Evolutionary conservation across 176 grass and related monocot genomes (phyloP), one percentile per base, ranked within the genome.

Genomic region (Otatea glauca): DNA sequence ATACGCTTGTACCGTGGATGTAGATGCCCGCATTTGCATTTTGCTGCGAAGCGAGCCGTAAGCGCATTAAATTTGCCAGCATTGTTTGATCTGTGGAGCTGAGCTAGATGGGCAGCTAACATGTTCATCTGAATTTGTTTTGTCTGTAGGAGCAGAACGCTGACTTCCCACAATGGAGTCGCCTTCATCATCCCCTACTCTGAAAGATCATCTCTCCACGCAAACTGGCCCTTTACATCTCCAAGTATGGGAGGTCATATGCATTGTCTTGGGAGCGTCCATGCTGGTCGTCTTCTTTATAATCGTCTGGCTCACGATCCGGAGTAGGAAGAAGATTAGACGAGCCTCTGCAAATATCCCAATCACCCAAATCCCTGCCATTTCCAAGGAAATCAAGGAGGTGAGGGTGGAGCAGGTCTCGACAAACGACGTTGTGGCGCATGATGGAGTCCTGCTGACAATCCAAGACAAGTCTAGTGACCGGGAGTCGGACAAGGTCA

Each of bases 301-400:
- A 34, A 81, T 91, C 24, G 83, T 96, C 53, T 99, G 93, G 76
- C 80, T 94, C 61, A 96, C 92, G 38, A 81, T 90, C 41, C 56
- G 84, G 91, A 92, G 89, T 81, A 88, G 85, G 80, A 99, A 91
- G 68, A 91, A 75, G 64, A 47, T 83, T 41, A 95, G 88, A 34
- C 91, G 89, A 77, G 86, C 86, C 79, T 83, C 89, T 10, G 83
- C 81, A 38, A 94, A 88, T 71, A 86, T 90, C 71, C 94, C 91
- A 25, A 59, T 92, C 70, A 99, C 78, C 69, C 91, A 87, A 85
- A 96, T 99, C 65, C 94, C 94, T 39, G 44, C 84, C 18, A 79
- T 97, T 81, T 94, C 94, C 13, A 97, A 97, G 75, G 94, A 94
- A 78, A 97, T 97, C 67, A 97, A 97, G 75, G 94, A 97, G 72